Percentiles rank a stretch among this genome's conserved stretches.
Conservation (phyloP, 176 grass and related monocot species). For the Lolium perenne region DNA sequence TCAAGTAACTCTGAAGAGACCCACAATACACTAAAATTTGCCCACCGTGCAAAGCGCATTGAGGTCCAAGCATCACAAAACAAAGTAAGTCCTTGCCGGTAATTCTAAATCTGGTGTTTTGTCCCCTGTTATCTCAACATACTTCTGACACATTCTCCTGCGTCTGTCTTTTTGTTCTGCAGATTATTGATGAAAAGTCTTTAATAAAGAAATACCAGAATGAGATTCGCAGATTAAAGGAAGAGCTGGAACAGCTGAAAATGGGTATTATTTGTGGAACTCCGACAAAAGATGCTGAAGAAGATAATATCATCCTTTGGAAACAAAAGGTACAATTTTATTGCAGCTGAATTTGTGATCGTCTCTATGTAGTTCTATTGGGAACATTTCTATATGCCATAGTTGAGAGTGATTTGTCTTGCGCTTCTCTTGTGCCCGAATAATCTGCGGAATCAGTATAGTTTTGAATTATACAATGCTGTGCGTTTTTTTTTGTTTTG, state of each 20-base stretch:
- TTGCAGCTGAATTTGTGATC: slow-evolving; percentile 21
- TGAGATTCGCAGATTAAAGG: slow-evolving; percentile 93
- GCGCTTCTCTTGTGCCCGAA: slow-evolving; percentile 17
- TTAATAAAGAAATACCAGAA: slow-evolving; percentile 99
- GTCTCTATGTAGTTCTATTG: background rate
- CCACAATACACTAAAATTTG: slow-evolving; percentile 97
- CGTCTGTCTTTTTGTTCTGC: slow-evolving; percentile 43
- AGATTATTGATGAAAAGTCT: slow-evolving; percentile 99
- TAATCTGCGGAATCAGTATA: slow-evolving; percentile 18
- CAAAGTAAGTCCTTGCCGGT: slow-evolving; percentile 64
- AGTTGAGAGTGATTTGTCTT: slow-evolving; percentile 16
- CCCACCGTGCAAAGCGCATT: slow-evolving; percentile 93
- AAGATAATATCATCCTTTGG: slow-evolving; percentile 88
- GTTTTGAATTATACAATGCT: slow-evolving; percentile 26
- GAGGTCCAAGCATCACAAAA: slow-evolving; percentile 99
- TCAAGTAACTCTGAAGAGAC: slow-evolving; percentile 99
- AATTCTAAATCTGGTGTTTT: slow-evolving; percentile 39
- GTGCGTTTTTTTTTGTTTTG: slow-evolving; percentile 32
- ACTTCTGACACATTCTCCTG: slow-evolving; percentile 41
- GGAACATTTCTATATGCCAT: background rate
- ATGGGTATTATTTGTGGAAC: slow-evolving; percentile 84
- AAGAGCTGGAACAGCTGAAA: slow-evolving; percentile 95
- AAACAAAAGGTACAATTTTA: slow-evolving; percentile 85
- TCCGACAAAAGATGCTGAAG: slow-evolving; percentile 67
- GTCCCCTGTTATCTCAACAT: background rate